Evolutionary conservation across 208 protist genomes (phyloP), one percentile per base, ranked within the genome.

Genomic region (Acanthamoeba comandoni): DNA sequence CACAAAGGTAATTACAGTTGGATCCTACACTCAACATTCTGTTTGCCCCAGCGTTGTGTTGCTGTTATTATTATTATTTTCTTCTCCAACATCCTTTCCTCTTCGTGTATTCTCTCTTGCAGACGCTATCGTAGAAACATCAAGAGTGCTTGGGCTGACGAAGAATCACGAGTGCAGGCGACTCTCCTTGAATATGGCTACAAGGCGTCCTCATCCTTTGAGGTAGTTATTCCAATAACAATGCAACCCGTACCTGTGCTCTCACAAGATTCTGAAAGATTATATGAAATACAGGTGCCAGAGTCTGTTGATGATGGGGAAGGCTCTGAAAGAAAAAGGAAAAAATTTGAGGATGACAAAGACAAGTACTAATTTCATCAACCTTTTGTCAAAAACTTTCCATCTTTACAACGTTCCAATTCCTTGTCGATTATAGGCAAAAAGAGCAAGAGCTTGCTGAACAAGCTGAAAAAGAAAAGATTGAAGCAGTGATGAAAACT

Each of bases 171-270:
- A 11, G 75, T 87, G 73, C 82, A 93, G 51, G 70, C 91, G 19
- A 93, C 96, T 9, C 58, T 96, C 35, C 92, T 96, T 29, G 94
- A 95, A 65, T 95, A 94, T 91, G 94, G 93, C n/a, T 26, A 88
- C 55, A 86, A 79, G 43, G 69, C 43, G 70, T 52, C 57, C 86
- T 62, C 71, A 1, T 80, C 71, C 71, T 80, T 80, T 24, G 35
- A 62, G 26, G 71, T 80, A 80, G 49, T n/a, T n/a, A n/a, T n/a
- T n/a, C n/a, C 71, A 0, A n/a, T 24, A 15, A 22, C 49, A 1
- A 2, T n/a, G 19, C 12, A 8, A 58, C n/a, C n/a, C 43, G 17
- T 2, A 7, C 19, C 24, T 19, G n/a, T 29, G 35, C 22, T 12
- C 67, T 13, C 13, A 11, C 26, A 8, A 15, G n/a, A 29, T 53